These are phyloP conservation scores for Gaertneriomyces sp. DNA, from an alignment of 192 early-diverging fungal species.

Conservation along the genomic window DNA sequence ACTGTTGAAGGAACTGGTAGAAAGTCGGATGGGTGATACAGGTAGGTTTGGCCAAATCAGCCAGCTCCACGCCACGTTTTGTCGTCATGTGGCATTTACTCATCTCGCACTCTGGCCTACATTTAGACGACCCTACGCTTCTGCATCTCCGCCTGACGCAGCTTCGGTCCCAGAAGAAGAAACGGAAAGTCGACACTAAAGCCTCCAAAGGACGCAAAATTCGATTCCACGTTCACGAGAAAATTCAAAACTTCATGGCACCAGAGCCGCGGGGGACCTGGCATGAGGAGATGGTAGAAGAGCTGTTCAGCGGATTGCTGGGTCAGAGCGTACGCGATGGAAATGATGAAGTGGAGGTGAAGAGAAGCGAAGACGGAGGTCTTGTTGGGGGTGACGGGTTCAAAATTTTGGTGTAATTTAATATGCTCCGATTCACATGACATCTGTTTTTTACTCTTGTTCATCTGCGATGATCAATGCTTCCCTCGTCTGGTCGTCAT, in stretches of 20 bases:
- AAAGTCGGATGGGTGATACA: conserved; percentile 85
- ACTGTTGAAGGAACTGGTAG: conserved; percentile 90
- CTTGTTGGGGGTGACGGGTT: conserved; percentile 5
- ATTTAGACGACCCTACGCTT: conserved; percentile 75
- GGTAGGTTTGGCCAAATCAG: conserved; percentile 25
- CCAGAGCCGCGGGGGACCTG: conserved; percentile 82
- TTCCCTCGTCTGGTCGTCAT: too few relatives aligned
- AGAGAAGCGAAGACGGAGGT: neutral
- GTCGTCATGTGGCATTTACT: too few relatives aligned
- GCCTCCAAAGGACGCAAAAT: conserved; percentile 89
- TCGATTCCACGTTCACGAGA: conserved; percentile 93
- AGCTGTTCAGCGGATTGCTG: conserved; percentile 82
- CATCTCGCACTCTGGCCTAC: too few relatives aligned
- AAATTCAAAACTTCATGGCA: conserved; percentile 94
- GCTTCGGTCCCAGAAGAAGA: conserved; percentile 67
- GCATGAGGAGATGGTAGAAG: conserved; percentile 92
- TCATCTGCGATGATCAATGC: too few relatives aligned
- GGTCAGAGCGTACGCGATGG: conserved; percentile 39
- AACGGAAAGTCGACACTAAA: conserved; percentile 79
- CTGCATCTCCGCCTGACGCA: conserved; percentile 82
- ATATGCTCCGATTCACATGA: neutral
- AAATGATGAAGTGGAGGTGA: too few relatives aligned
- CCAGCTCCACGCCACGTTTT: too few relatives aligned
- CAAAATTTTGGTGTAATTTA: conserved; percentile 2
- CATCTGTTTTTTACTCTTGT: too few relatives aligned